Percentiles rank a stretch among this genome's conserved stretches.
Evolutionary conservation across 495 filamentous ascomycete genomes (phyloP).

Genomic region (Penicillium maclennaniae): DNA sequence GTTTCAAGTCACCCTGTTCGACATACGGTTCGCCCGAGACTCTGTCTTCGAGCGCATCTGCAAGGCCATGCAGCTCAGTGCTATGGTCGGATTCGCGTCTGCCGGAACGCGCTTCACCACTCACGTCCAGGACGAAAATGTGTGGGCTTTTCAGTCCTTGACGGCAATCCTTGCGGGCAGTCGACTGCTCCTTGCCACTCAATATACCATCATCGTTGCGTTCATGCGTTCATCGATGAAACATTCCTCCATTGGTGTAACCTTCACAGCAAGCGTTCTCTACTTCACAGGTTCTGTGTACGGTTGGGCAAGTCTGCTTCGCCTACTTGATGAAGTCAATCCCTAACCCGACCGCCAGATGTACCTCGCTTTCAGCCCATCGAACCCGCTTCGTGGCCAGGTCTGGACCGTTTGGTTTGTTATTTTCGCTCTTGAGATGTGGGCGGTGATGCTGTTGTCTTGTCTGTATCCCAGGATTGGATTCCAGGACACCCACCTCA

Average conservation of each 20-base stretch:
- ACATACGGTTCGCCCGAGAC: conserved; percentile 66
- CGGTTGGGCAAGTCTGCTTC: conserved; percentile 40
- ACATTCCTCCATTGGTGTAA: conserved; percentile 25
- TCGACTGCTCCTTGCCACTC: conserved; percentile 52
- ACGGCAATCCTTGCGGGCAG: conserved; percentile 57
- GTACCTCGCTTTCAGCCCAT: conserved; percentile 36
- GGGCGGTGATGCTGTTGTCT: conserved; percentile 52
- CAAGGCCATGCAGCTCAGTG: conserved; percentile 59
- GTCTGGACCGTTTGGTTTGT: conserved; percentile 60
- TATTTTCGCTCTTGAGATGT: conserved; percentile 52
- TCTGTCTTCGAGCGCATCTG: conserved; percentile 61
- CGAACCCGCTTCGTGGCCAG: conserved; percentile 22
- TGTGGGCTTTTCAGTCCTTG: conserved; percentile 44
- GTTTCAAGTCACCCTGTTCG: conserved; percentile 64
- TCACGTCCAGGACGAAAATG: conserved; percentile 40
- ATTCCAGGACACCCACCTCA: conserved; percentile 63
- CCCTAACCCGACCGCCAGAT: conserved; percentile 20
- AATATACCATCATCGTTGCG: conserved; percentile 50
- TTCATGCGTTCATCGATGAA: conserved; percentile 41
- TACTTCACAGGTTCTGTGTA: conserved; percentile 45
- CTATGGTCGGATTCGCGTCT: conserved; percentile 62
- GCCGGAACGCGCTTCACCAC: conserved; percentile 54
- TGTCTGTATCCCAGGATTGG: conserved; percentile 51
- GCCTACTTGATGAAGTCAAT: conserved; percentile 1
- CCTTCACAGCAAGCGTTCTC: conserved; percentile 41